phyloP scores from a whole-genome alignment of 352 stramenopile genomes.

The Phytophthora nicotianae region DNA sequence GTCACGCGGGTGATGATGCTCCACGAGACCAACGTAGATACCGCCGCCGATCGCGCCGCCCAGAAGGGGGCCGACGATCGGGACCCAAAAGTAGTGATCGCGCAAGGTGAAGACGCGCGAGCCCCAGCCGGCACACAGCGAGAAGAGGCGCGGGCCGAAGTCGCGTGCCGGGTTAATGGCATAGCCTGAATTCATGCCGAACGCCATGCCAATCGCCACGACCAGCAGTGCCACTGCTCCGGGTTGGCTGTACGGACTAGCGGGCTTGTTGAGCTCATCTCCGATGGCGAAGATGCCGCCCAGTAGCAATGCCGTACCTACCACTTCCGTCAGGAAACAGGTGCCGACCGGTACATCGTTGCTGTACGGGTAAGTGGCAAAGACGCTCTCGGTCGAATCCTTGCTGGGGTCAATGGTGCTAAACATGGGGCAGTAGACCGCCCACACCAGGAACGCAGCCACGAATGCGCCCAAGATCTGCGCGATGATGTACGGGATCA shows the following conservation, averaged over 20 bases:
- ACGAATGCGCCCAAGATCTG: constrained; percentile 61
- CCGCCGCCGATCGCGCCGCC: constrained; percentile 47
- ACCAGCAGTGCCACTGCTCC: constrained; percentile 57
- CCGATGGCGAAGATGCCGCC: constrained; percentile 62
- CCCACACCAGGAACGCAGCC: constrained; percentile 50
- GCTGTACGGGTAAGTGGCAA: constrained; percentile 57
- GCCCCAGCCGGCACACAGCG: constrained; percentile 46
- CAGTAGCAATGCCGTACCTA: constrained; percentile 66
- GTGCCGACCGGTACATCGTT: constrained; percentile 41
- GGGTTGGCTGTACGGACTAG: constrained; percentile 48
- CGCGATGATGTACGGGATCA: constrained; percentile 51
- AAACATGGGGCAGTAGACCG: constrained; percentile 63
- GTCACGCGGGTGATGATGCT: constrained; percentile 55
- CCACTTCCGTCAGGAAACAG: constrained; percentile 63
- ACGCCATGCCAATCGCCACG: constrained; percentile 68
- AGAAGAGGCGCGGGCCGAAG: constrained; percentile 56
- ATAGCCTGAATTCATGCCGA: constrained; percentile 76
- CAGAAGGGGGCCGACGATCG: constrained; percentile 51
- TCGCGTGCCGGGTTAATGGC: constrained; percentile 70
- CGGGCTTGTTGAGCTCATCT: constrained; percentile 60
- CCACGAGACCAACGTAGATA: constrained; percentile 46
- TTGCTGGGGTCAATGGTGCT: constrained; percentile 45
- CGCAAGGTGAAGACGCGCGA: constrained; percentile 37
- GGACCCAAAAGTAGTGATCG: constrained; percentile 69
- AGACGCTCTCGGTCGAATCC: constrained; percentile 43